phyloP scores from a whole-genome alignment of 805 yeast species.

The Saccharomycopsis fodiens region DNA sequence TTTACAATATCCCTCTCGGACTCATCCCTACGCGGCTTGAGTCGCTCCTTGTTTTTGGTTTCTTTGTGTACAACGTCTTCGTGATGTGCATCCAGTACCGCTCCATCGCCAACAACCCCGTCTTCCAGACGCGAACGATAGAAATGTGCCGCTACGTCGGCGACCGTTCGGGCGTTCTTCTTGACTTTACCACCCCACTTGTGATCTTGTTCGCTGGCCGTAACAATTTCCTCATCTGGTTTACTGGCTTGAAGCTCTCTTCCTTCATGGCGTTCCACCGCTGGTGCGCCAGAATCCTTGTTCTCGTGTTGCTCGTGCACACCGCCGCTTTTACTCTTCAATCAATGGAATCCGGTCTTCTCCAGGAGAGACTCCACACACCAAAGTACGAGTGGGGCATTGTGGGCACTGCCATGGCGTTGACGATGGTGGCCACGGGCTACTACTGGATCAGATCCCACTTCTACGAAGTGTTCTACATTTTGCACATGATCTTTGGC shows the following conservation, averaged over 20 bases:
- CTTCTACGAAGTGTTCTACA: conserved; percentile 35
- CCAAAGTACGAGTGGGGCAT: conserved; percentile 28
- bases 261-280: conserved; percentile 53
- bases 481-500: conserved; percentile 35
- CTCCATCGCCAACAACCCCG: conserved; percentile 12
- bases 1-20: conserved; percentile 24
- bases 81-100: conserved; percentile 21
- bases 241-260: conserved; percentile 50
- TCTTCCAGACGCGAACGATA: conserved; percentile 19
- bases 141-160: not conserved
- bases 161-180: not conserved
- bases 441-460: conserved; percentile 31
- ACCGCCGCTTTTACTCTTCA: conserved; percentile 28
- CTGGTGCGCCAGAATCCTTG: conserved; percentile 40
- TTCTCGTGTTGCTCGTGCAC: conserved; percentile 34
- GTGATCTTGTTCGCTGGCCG: conserved; percentile 53
- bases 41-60: conserved; percentile 29
- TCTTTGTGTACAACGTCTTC: conserved; percentile 25
- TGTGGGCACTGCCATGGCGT: conserved; percentile 29
- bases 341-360: not conserved
- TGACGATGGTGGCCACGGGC: conserved; percentile 31
- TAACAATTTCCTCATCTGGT: conserved; percentile 52
- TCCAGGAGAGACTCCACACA: not conserved
- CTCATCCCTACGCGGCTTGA: conserved; percentile 41
- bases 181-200: conserved; percentile 31